These are phyloP conservation scores for Capsella bursapastoris DNA, from an alignment of 345 rosid genomes.

Conservation along the genomic window DNA sequence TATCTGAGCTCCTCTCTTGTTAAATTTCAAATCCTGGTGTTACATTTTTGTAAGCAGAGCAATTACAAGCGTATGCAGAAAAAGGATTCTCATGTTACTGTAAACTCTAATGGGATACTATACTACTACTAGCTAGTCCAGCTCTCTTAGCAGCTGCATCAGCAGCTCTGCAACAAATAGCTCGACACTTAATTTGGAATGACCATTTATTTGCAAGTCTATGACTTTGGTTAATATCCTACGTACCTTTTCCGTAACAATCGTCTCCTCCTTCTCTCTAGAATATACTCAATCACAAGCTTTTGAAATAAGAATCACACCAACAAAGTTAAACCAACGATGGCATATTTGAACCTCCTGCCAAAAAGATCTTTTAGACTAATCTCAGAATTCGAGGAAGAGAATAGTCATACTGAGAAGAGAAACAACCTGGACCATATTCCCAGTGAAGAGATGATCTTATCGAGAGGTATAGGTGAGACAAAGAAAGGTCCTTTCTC, in stretches of 20 bases:
- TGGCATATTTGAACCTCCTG: slow-evolving; percentile 66
- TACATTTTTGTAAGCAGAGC: background rate
- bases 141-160: slow-evolving; percentile 78
- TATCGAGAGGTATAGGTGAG: slow-evolving; percentile 47
- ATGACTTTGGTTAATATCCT: background rate
- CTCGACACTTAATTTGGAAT: slow-evolving; percentile 26
- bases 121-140: slow-evolving; percentile 36
- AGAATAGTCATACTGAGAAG: background rate
- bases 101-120: background rate
- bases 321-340: slow-evolving; percentile 69
- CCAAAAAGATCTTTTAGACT: background rate
- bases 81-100: slow-evolving; percentile 2
- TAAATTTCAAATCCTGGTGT: background rate
- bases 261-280: slow-evolving; percentile 62
- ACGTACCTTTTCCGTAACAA: slow-evolving; percentile 61
- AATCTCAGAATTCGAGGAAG: background rate
- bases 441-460: slow-evolving; percentile 59
- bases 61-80: background rate
- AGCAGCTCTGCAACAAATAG: slow-evolving; percentile 61
- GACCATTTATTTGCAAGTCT: background rate
- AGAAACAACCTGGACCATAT: slow-evolving; percentile 75
- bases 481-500: slow-evolving; percentile 62
- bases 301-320: slow-evolving; percentile 64
- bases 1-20: slow-evolving; percentile 40
- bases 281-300: slow-evolving; percentile 55